Conservation (phyloP, 1,284 basidiomycete species). For the Psilocybe mexicana region DNA sequence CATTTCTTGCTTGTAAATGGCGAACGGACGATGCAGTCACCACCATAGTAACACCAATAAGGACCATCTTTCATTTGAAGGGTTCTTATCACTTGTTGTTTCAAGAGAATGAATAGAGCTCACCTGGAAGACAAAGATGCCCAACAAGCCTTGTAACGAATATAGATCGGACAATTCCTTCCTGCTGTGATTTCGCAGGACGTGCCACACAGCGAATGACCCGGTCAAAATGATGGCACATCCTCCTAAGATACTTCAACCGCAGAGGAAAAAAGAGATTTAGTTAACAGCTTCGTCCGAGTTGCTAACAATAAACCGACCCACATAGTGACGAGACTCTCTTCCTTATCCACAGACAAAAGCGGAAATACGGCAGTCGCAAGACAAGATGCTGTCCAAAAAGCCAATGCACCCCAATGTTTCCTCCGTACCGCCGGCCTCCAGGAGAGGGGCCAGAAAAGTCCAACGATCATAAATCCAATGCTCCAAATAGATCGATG, state of each 20-base stretch:
- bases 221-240: constrained; percentile 12
- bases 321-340: constrained; percentile 64
- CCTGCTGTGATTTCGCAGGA: neutral
- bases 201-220: neutral
- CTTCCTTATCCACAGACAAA: constrained; percentile 73
- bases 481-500: constrained; percentile 73
- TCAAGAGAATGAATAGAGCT: constrained; percentile 1
- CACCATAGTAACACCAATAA: constrained; percentile 50
- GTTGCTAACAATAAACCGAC: constrained; percentile 33
- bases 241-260: constrained; percentile 16
- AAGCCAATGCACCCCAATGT: constrained; percentile 31
- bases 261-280: neutral
- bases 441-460: constrained; percentile 70
- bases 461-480: constrained; percentile 65
- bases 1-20: constrained; percentile 65
- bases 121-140: constrained; percentile 42
- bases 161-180: too few relatives aligned
- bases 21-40: constrained; percentile 59
- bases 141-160: too few relatives aligned
- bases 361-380: constrained; percentile 69
- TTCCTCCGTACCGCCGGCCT: constrained; percentile 31
- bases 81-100: neutral
- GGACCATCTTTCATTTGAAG: constrained; percentile 27
- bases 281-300: neutral
- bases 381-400: constrained; percentile 60